Evolutionary conservation across 2,329 filamentous ascomycete genomes (phyloP).

Genomic region (Neoscytalidium dimidiatum): DNA sequence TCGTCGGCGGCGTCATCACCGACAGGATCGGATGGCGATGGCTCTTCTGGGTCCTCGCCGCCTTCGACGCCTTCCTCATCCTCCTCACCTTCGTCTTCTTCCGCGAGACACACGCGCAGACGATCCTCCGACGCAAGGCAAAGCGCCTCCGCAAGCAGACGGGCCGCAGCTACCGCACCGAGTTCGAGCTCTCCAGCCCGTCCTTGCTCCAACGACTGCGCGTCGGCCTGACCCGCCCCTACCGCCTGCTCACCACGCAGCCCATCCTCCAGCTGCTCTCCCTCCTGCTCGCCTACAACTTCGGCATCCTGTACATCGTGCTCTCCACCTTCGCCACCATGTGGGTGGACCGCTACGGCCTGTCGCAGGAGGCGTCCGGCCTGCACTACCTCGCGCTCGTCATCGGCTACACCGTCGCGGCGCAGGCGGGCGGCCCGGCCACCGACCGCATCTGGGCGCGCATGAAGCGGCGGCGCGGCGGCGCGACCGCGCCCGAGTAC

Average conservation of each 20-base stretch:
- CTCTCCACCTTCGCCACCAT: conserved; percentile 28
- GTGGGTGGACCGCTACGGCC: conserved; percentile 27
- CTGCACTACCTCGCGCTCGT: conserved; percentile 40
- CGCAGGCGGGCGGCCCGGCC: conserved; percentile 32
- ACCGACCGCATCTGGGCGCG: conserved; percentile 29
- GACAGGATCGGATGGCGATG: conserved; percentile 37
- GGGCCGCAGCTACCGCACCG: conserved; percentile 40
- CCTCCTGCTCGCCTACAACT: conserved; percentile 43
- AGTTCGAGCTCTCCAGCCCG: conserved; percentile 23
- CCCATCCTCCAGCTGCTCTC: conserved; percentile 51
- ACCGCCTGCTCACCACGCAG: conserved; percentile 55
- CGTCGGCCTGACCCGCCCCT: conserved; percentile 51
- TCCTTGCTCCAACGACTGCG: conserved; percentile 25
- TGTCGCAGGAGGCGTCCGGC: conserved; percentile 23
- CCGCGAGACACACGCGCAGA: conserved; percentile 51
- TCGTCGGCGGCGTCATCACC: conserved; percentile 37
- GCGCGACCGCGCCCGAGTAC: conserved; percentile 25
- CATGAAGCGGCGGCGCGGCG: conserved; percentile 24
- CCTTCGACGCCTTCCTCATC: conserved; percentile 29
- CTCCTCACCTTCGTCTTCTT: conserved; percentile 40
- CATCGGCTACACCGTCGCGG: conserved; percentile 36
- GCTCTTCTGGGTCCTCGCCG: conserved; percentile 39
- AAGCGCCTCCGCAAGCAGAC: conserved; percentile 48
- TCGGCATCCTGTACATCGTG: conserved; percentile 36
- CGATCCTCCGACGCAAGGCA: conserved; percentile 49